Conservation (phyloP, 371 early-diverging fungal species). For the Dipsacomyces acuminosporus region DNA sequence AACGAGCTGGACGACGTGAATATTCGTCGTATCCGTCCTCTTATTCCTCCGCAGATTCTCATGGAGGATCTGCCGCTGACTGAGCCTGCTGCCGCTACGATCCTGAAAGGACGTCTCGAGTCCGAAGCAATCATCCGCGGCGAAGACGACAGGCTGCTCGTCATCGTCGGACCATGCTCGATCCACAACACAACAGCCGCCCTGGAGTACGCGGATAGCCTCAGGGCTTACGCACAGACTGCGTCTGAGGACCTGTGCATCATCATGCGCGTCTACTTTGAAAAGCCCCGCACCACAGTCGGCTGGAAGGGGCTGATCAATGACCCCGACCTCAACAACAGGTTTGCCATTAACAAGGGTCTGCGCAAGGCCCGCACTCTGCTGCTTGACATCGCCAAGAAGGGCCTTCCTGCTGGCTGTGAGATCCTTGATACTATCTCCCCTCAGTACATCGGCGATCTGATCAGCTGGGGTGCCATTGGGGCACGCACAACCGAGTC, state of each 20-base stretch:
- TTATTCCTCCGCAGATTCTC: constrained; percentile 92
- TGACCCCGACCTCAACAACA: constrained; percentile 59
- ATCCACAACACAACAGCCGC: constrained; percentile 88
- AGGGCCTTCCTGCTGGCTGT: constrained; percentile 78
- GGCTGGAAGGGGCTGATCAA: constrained; percentile 92
- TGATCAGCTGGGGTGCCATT: constrained; percentile 82
- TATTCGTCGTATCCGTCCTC: constrained; percentile 82
- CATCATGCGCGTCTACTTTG: constrained; percentile 92
- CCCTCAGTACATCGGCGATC: constrained; percentile 78
- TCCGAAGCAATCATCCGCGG: constrained; percentile 70
- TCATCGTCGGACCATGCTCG: constrained; percentile 83
- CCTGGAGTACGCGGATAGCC: constrained; percentile 65
- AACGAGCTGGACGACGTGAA: constrained; percentile 91
- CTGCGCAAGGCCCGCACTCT: constrained; percentile 71
- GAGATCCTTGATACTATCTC: constrained; percentile 82
- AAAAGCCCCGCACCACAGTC: constrained; percentile 90
- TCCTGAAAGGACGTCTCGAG: constrained; percentile 54
- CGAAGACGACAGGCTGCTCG: constrained; percentile 71
- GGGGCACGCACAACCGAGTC: constrained; percentile 94
- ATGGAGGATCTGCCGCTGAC: constrained; percentile 82
- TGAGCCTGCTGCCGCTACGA: constrained; percentile 57
- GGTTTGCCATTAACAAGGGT: constrained; percentile 87
- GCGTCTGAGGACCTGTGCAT: constrained; percentile 68
- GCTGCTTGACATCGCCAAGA: constrained; percentile 65
- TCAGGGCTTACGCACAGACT: constrained; percentile 57